Base-by-base conservation (phyloP, 2,329 filamentous ascomycete genomes). In the Sordariomycetes sp. region DNA sequence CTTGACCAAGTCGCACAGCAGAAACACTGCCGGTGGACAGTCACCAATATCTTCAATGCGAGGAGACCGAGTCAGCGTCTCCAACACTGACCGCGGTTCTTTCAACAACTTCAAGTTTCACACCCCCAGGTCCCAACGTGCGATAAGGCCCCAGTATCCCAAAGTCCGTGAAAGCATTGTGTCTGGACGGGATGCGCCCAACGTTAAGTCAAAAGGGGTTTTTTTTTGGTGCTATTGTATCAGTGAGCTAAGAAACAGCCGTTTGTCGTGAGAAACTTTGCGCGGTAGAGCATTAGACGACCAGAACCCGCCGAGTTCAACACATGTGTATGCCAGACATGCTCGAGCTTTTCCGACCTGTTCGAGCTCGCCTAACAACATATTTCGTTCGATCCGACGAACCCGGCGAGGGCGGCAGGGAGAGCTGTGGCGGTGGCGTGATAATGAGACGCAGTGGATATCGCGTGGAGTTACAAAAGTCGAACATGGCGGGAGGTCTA, bases 221-320 rank as follows among this genome's bases (percentile, higher is more conserved):
- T 34, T 34, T 37, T 25, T 46, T 46, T 46, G 44, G 45, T 55
- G 48, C 47, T 55, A 55, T 50, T 57, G 52, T 52, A 57, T 58
- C 49, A 57, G 50, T 54, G 55, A 60, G 57, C 55, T 57, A 58
- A 58, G 49, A 59, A 59, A 59, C 51, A 58, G 54, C 53, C 53
- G 49, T 58, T 57, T 55, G 51, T 58, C 55, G 50, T 58, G 50
- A 57, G 55, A 47, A 52, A 54, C 50, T 53, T 56, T 51, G 54
- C 54, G 53, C n/a, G 49, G 46, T 53, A 18, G 46, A 50, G 51
- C 51, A 57, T 57, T 54, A 54, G 46, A 55, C 49, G 48, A 51
- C 48, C 45, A 41, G 47, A 42, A 44, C 51, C 46, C 43, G 44
- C 46, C 45, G 48, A 48, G 44, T 31, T 42, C 46, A 48, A 43